These are phyloP conservation scores for Clausena lansium DNA, from an alignment of 345 rosid genomes.

Conservation along the genomic window DNA sequence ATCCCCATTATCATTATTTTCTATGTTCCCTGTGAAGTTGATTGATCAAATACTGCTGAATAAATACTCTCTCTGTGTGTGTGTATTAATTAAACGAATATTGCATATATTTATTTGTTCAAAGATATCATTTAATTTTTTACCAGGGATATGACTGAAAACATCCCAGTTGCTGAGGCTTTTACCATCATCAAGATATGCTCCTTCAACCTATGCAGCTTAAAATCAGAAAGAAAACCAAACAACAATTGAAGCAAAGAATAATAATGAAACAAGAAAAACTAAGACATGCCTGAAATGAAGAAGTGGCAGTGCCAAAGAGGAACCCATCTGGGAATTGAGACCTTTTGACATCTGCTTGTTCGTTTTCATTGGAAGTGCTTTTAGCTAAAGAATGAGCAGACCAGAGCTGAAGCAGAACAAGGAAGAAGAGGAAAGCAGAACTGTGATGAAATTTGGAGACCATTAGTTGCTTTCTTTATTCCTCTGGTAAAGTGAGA, in stretches of 20 bases:
- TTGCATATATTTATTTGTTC: neutral
- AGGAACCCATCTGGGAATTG: slow-evolving; percentile 26
- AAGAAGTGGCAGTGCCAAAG: slow-evolving; percentile 25
- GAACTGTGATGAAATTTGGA: neutral
- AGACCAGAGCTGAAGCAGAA: neutral
- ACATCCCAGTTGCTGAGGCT: slow-evolving; percentile 56
- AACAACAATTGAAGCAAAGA: neutral
- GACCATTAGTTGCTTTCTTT: neutral
- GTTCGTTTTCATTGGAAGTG: neutral
- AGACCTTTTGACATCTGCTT: slow-evolving; percentile 16
- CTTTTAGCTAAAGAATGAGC: neutral
- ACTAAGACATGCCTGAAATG: slow-evolving; percentile 21
- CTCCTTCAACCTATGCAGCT: slow-evolving; percentile 47
- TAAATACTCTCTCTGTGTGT: neutral
- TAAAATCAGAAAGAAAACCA: neutral
- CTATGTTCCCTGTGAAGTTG: slow-evolving; percentile 14
- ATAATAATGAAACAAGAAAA: neutral
- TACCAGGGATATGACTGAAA: slow-evolving; percentile 43
- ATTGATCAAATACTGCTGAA: neutral
- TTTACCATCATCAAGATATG: slow-evolving; percentile 45
- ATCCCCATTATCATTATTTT: slow-evolving; percentile 23
- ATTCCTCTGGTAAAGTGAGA: neutral
- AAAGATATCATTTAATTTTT: too few relatives aligned
- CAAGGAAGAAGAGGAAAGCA: neutral
- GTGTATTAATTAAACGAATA: too few relatives aligned